Evolutionary conservation across 2,329 filamentous ascomycete species (phyloP).

Genomic region (Ceratocystis smalleyi): DNA sequence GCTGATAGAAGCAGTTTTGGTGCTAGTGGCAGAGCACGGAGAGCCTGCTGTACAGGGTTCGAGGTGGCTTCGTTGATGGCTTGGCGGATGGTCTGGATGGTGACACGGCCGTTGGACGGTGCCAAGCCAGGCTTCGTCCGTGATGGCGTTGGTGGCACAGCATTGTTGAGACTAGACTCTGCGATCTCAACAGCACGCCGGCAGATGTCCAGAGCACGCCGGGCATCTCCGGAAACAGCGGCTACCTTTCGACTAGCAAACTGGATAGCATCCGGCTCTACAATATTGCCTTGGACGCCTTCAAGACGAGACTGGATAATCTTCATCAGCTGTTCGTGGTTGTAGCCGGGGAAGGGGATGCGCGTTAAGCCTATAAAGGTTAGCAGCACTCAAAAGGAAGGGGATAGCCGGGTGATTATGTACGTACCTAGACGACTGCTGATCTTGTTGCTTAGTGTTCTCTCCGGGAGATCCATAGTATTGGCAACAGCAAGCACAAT

Average conservation of each 20-base stretch:
- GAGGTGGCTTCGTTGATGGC: constrained; percentile 92
- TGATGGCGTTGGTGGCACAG: constrained; percentile 23
- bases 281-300: constrained; percentile 74
- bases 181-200: constrained; percentile 88
- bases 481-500: constrained; percentile 97
- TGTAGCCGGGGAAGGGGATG: constrained; percentile 95
- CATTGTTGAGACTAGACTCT: constrained; percentile 32
- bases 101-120: constrained; percentile 43
- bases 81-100: constrained; percentile 81
- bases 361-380: constrained; percentile 51
- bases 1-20: constrained; percentile 78
- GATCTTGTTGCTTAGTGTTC: constrained; percentile 96
- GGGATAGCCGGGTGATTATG: not conserved
- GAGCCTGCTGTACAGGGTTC: constrained; percentile 77
- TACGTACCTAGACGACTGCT: constrained; percentile 59
- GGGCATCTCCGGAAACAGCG: constrained; percentile 84
- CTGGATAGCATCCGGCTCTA: constrained; percentile 84
- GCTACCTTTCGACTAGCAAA: constrained; percentile 95
- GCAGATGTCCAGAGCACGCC: constrained; percentile 87
- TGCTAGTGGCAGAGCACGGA: constrained; percentile 65
- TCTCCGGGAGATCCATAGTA: constrained; percentile 94
- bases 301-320: constrained; percentile 91
- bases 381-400: not conserved
- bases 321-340: constrained; percentile 89
- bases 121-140: constrained; percentile 29